Percentiles rank a stretch among this genome's conserved stretches.
Evolutionary conservation across 805 yeast species (phyloP).

Genomic region (Scheffersomyces amazonensis): DNA sequence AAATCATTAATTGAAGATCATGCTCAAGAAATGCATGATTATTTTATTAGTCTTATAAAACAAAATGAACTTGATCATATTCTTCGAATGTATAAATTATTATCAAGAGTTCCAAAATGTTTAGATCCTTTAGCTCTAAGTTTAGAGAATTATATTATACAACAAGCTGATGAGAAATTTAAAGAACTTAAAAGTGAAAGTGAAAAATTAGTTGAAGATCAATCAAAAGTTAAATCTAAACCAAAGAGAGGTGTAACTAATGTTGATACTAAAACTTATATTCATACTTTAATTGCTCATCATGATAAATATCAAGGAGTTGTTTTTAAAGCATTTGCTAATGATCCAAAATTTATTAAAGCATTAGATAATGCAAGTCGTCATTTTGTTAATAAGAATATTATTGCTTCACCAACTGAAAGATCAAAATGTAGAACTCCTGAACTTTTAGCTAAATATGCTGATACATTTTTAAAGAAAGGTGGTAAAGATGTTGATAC

Average conservation of each 20-base stretch:
- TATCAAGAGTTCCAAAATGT: slow-evolving; percentile 76
- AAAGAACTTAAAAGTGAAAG: slow-evolving; percentile 46
- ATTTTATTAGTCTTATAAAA: slow-evolving; percentile 72
- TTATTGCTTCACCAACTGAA: slow-evolving; percentile 68
- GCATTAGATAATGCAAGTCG: slow-evolving; percentile 90
- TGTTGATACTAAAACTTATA: slow-evolving; percentile 75
- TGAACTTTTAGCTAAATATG: slow-evolving; percentile 84
- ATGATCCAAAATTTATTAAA: slow-evolving; percentile 75
- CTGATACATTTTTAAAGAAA: slow-evolving; percentile 79
- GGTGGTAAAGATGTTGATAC: slow-evolving; percentile 66
- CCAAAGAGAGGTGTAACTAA: slow-evolving; percentile 11
- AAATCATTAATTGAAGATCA: slow-evolving; percentile 75
- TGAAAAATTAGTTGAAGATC: slow-evolving; percentile 14
- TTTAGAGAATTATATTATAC: slow-evolving; percentile 69
- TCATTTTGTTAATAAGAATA: slow-evolving; percentile 75
- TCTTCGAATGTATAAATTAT: slow-evolving; percentile 69
- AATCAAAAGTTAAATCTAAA: slow-evolving; percentile 5
- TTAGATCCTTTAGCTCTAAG: slow-evolving; percentile 72
- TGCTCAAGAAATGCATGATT: slow-evolving; percentile 70
- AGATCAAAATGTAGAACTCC: slow-evolving; percentile 77
- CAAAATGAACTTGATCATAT: slow-evolving; percentile 71
- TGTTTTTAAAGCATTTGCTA: slow-evolving; percentile 64
- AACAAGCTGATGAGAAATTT: slow-evolving; percentile 46
- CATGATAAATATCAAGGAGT: slow-evolving; percentile 65
- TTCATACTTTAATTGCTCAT: slow-evolving; percentile 70